Conservation (phyloP, 805 yeast genomes). For the Saturnispora hagleri region DNA sequence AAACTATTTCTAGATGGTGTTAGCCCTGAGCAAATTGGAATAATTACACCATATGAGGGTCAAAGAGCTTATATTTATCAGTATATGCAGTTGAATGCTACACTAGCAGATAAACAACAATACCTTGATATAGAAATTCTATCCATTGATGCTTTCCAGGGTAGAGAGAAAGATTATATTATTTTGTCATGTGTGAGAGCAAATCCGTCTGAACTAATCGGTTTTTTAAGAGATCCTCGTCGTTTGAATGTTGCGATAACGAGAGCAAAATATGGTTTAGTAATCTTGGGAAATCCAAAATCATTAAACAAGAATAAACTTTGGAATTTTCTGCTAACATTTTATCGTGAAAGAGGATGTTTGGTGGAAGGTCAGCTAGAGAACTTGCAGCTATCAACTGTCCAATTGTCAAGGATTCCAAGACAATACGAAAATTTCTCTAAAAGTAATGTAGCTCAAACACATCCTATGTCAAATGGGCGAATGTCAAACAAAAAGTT, state of each 20-base stretch:
- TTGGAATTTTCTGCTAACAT: conserved; percentile 72
- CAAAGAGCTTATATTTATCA: conserved; percentile 77
- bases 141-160: conserved; percentile 61
- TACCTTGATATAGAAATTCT: conserved; percentile 77
- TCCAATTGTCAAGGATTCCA: conserved; percentile 32
- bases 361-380: conserved; percentile 85
- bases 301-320: conserved; percentile 59
- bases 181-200: conserved; percentile 51
- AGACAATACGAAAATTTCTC: conserved; percentile 8
- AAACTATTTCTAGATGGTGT: conserved; percentile 69
- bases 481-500: conserved; percentile 15
- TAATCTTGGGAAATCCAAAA: conserved; percentile 77
- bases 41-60: conserved; percentile 91
- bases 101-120: conserved; percentile 48
- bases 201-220: conserved; percentile 63
- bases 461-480: conserved; percentile 4
- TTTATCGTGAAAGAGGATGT: conserved; percentile 77
- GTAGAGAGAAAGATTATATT: conserved; percentile 46
- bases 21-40: conserved; percentile 75
- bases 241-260: conserved; percentile 86
- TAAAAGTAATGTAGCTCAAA: conserved; percentile 4
- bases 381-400: conserved; percentile 62
- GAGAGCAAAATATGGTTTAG: conserved; percentile 75
- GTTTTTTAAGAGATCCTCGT: conserved; percentile 77
- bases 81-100: conserved; percentile 66